Percentiles rank a stretch among this genome's conserved stretches.
Evolutionary conservation across 805 yeast genomes (phyloP).

Genomic region (Candida takata): DNA sequence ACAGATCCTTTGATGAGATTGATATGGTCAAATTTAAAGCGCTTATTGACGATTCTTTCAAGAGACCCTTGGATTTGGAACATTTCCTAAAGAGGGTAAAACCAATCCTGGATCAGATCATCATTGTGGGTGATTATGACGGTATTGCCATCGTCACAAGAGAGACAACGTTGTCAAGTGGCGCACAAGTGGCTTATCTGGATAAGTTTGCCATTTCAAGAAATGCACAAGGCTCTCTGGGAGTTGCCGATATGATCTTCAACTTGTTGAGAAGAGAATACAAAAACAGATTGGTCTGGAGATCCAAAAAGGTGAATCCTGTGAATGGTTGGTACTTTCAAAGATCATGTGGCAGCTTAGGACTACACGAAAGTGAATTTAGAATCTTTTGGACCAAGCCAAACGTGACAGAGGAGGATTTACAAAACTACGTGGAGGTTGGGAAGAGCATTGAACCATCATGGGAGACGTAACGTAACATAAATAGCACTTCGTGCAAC

Average conservation of each 20-base stretch:
- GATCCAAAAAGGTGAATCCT: constrained; percentile 80
- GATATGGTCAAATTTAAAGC: constrained; percentile 50
- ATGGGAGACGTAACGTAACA: constrained; percentile 13
- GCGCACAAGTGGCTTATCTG: constrained; percentile 52
- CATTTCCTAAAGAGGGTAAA: constrained; percentile 64
- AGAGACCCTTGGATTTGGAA: constrained; percentile 53
- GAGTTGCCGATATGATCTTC: constrained; percentile 89
- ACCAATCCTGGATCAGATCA: constrained; percentile 61
- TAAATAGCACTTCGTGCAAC: not conserved
- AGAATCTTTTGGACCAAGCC: constrained; percentile 38
- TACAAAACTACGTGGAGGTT: constrained; percentile 43
- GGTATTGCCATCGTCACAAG: constrained; percentile 92
- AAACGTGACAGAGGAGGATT: constrained; percentile 26
- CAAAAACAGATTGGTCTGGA: constrained; percentile 69
- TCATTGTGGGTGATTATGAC: constrained; percentile 90
- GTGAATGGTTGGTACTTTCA: constrained; percentile 98
- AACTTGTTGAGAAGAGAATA: constrained; percentile 65
- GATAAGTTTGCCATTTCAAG: constrained; percentile 92
- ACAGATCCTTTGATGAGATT: constrained; percentile 7
- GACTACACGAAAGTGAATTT: constrained; percentile 35
- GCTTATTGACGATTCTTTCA: constrained; percentile 76
- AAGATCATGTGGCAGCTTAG: constrained; percentile 66
- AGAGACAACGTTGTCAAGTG: constrained; percentile 38
- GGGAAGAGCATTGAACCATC: constrained; percentile 57
- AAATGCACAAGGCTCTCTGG: constrained; percentile 81